Base-by-base conservation (phyloP, 2,329 filamentous ascomycete genomes). In the Colletotrichum gigasporum region DNA sequence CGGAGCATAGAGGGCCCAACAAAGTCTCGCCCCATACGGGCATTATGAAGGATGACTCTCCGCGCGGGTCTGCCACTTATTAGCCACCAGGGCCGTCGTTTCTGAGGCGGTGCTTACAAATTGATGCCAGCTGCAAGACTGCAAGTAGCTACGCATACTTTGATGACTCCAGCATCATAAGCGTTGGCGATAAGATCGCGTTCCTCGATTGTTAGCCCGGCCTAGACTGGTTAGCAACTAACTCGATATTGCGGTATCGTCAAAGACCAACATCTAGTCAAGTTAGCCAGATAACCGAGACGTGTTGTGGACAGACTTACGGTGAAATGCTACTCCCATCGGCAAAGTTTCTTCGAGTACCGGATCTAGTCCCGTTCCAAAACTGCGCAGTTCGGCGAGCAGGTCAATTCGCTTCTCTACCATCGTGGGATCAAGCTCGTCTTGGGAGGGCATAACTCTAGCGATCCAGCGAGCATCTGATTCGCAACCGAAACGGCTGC, bases 61-160 rank as follows among this genome's bases (percentile, higher is more conserved):
- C 91, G 83, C 7, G 91, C 91, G 12, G 85, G 85, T 12, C 80
- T 81, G 24, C 2, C 16, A 44, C 3, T 22, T 18, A 28, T 59
- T n/a, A 65, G 73, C 24, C 72, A 8, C 9, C 4, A 18, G n/a
- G 45, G 24, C 4, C 18, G 5, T 37, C 7, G 14, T 11, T 12
- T 35, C 7, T 4, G 5, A 9, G 16, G 8, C 5, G 9, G 24
- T 11, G 67, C 77, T 61, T 65, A 82, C 71, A 94, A 78, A 74
- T 94, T 94, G 63, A 94, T 92, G n/a, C 91, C 91, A 12, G 91
- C 91, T n/a, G 91, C 91, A 60, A 94, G 83, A 72, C 90, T 93
- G 70, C 91, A 93, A 2, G 91, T 94, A 35, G 91, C 91, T 14
- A 93, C 87, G 54, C 92, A 89, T 1, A 93, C 87, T 68, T 90